Evolutionary conservation across 2,329 filamentous ascomycete genomes (phyloP).

Genomic region (Paecilomyces niveus): DNA sequence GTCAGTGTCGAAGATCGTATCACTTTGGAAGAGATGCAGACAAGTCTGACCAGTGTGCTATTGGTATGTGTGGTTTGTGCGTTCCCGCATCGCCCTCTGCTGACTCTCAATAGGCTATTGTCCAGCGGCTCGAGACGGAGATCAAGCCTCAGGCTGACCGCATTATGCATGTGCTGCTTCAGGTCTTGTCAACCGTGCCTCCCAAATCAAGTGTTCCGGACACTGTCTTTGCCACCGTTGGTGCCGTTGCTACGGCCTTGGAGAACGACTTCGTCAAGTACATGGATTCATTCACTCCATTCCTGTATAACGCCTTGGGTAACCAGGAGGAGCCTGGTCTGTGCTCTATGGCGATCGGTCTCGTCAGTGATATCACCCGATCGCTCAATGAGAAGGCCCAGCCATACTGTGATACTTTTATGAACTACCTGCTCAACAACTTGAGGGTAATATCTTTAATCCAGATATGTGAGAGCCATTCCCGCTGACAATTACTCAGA

Average conservation of each 20-base stretch:
- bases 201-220: slow-evolving; percentile 92
- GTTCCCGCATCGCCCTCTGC: not conserved
- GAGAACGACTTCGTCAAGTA: slow-evolving; percentile 94
- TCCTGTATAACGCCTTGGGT: slow-evolving; percentile 85
- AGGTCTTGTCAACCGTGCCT: slow-evolving; percentile 68
- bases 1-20: slow-evolving; percentile 96
- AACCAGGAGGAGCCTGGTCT: slow-evolving; percentile 94
- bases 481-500: slow-evolving; percentile 46
- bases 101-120: slow-evolving; percentile 54
- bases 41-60: slow-evolving; percentile 83
- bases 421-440: slow-evolving; percentile 95
- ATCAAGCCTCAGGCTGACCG: slow-evolving; percentile 83
- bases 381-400: slow-evolving; percentile 84
- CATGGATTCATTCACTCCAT: slow-evolving; percentile 91
- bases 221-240: slow-evolving; percentile 84
- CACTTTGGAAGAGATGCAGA: slow-evolving; percentile 95
- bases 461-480: slow-evolving; percentile 8
- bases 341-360: slow-evolving; percentile 93
- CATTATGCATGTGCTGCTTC: slow-evolving; percentile 84
- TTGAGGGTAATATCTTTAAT: slow-evolving; percentile 53
- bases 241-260: slow-evolving; percentile 81
- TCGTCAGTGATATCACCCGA: slow-evolving; percentile 93
- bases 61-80: slow-evolving; percentile 41
- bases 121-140: slow-evolving; percentile 84
- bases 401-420: slow-evolving; percentile 93